Conservation (phyloP, 306 rosid genomes). For the Sphenostylis stenocarpa region DNA sequence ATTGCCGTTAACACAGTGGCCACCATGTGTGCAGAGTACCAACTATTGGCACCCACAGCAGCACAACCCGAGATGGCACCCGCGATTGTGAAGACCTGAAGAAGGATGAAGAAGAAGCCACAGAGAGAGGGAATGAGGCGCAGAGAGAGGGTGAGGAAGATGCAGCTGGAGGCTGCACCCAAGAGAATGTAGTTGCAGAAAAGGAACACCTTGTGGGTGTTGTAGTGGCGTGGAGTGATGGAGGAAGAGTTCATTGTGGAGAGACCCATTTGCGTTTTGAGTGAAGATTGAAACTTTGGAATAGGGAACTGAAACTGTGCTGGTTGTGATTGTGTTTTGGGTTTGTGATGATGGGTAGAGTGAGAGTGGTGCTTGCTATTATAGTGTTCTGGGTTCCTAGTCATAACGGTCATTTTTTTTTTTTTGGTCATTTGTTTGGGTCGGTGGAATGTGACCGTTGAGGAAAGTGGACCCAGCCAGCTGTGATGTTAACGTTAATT, state of each 20-base stretch:
- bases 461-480: neutral
- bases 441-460: constrained; percentile 33
- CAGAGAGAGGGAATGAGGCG: constrained; percentile 79
- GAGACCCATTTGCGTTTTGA: constrained; percentile 42
- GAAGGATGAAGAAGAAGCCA: constrained; percentile 83
- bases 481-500: constrained; percentile 22
- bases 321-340: neutral
- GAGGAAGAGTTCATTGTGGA: constrained; percentile 17
- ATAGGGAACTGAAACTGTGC: neutral
- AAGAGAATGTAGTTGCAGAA: constrained; percentile 83
- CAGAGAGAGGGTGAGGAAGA: constrained; percentile 89
- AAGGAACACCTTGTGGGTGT: constrained; percentile 77
- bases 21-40: constrained; percentile 89
- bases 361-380: neutral
- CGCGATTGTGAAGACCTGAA: constrained; percentile 67
- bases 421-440: neutral
- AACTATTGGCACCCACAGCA: constrained; percentile 50
- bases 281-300: neutral
- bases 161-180: constrained; percentile 94
- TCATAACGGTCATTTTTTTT: constrained; percentile 32
- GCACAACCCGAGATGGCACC: constrained; percentile 84
- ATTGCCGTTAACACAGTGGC: constrained; percentile 78
- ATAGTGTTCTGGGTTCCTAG: neutral
- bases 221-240: constrained; percentile 40
- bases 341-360: neutral